Conservation (phyloP, 495 filamentous ascomycete genomes). For the Aspergillus funiculosus region DNA sequence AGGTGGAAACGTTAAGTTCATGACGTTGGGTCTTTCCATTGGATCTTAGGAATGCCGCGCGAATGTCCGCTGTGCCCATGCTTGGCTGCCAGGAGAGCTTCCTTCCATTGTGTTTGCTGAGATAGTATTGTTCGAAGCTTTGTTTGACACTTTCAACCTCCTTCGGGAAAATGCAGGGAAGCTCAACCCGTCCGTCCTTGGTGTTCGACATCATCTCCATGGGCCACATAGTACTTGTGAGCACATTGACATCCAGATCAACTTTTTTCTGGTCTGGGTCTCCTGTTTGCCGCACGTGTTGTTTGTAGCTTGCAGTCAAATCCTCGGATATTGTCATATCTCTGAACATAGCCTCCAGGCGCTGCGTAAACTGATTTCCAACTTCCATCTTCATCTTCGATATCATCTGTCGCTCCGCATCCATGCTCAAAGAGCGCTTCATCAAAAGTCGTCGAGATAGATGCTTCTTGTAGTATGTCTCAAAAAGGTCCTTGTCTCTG, state of each 20-base stretch:
- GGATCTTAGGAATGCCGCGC: slow-evolving; percentile 69
- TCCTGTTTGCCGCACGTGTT: slow-evolving; percentile 56
- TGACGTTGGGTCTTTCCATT: slow-evolving; percentile 69
- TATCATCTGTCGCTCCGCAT: slow-evolving; percentile 93
- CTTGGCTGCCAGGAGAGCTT: slow-evolving; percentile 77
- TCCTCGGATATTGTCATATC: slow-evolving; percentile 92
- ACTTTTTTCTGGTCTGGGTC: slow-evolving; percentile 61
- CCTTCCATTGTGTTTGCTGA: slow-evolving; percentile 77
- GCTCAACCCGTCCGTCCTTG: slow-evolving; percentile 47
- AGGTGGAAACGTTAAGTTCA: slow-evolving; percentile 88
- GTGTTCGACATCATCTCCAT: slow-evolving; percentile 69
- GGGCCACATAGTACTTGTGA: slow-evolving; percentile 94
- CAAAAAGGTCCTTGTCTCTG: slow-evolving; percentile 89
- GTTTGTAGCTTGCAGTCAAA: slow-evolving; percentile 67
- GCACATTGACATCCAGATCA: slow-evolving; percentile 75
- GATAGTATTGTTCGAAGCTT: slow-evolving; percentile 87
- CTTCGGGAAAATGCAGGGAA: slow-evolving; percentile 62
- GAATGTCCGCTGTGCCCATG: slow-evolving; percentile 83
- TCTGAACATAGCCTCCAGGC: slow-evolving; percentile 96
- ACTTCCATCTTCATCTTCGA: slow-evolving; percentile 92
- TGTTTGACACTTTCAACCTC: slow-evolving; percentile 72
- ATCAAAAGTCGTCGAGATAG: slow-evolving; percentile 78
- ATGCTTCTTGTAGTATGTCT: slow-evolving; percentile 98
- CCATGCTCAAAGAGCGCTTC: slow-evolving; percentile 78
- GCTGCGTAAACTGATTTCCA: slow-evolving; percentile 86